These are phyloP conservation scores for Microdochium nivale DNA, from an alignment of 2,329 filamentous ascomycete genomes.

Conservation along the genomic window DNA sequence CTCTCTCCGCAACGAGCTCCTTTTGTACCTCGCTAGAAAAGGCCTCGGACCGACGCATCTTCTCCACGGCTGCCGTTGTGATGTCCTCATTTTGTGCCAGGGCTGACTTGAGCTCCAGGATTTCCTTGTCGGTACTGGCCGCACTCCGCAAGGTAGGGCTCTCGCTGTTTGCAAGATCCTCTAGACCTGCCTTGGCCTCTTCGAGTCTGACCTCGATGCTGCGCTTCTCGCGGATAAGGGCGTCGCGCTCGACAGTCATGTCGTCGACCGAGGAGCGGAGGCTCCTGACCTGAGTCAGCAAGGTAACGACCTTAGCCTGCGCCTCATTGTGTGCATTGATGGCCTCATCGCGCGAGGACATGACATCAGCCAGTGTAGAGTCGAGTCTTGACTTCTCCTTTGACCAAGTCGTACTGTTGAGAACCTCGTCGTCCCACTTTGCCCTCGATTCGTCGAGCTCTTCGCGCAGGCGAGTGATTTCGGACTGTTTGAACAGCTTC, in stretches of 20 bases:
- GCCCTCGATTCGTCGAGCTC: conserved; percentile 89
- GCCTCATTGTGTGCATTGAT: conserved; percentile 90
- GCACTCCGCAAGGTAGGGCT: conserved; percentile 85
- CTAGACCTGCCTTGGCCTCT: conserved; percentile 80
- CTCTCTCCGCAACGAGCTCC: conserved; percentile 79
- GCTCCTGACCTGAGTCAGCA: conserved; percentile 81
- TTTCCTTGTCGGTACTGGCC: conserved; percentile 78
- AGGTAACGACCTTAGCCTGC: conserved; percentile 82
- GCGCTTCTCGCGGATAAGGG: conserved; percentile 80
- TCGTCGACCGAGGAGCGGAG: conserved; percentile 83
- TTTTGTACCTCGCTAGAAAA: conserved; percentile 84
- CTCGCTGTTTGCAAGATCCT: conserved; percentile 78
- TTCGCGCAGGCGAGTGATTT: conserved; percentile 83
- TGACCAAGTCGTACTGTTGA: conserved; percentile 96
- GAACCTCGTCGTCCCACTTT: conserved; percentile 97
- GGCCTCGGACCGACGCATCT: conserved; percentile 92
- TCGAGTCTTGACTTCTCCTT: conserved; percentile 95
- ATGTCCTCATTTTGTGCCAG: conserved; percentile 93
- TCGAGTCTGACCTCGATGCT: conserved; percentile 75
- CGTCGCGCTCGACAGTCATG: conserved; percentile 74
- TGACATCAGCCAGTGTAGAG: conserved; percentile 78
- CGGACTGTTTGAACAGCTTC: conserved; percentile 73
- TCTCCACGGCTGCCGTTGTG: conserved; percentile 82
- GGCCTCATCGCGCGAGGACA: conserved; percentile 87
- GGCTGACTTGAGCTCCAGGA: conserved; percentile 80